phyloP scores from a whole-genome alignment of 2,329 filamentous ascomycete genomes.

The Penicillium rolfsii region DNA sequence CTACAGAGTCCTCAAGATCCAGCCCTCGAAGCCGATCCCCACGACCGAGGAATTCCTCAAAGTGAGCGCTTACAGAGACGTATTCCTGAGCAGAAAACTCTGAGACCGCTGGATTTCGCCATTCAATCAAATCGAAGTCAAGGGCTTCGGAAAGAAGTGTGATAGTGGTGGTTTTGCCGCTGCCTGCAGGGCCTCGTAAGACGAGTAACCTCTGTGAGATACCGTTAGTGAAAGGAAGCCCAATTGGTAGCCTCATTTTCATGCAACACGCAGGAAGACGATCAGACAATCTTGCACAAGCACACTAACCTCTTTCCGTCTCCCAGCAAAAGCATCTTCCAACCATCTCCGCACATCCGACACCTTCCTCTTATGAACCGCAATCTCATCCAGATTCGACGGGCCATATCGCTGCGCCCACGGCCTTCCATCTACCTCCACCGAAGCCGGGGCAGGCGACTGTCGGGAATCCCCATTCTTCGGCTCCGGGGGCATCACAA shows the following conservation, averaged over 20 bases:
- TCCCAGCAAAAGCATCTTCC: conserved; percentile 69
- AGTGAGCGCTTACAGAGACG: conserved; percentile 74
- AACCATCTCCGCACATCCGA: conserved; percentile 83
- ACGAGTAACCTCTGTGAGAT: conserved; percentile 70
- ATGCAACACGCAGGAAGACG: neutral
- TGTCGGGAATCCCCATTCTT: neutral
- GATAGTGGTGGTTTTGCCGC: conserved; percentile 89
- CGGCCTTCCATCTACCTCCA: conserved; percentile 62
- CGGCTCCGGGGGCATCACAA: conserved; percentile 28
- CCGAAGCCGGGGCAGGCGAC: conserved; percentile 15
- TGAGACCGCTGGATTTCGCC: conserved; percentile 78
- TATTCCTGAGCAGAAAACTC: conserved; percentile 64
- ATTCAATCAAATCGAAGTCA: conserved; percentile 78
- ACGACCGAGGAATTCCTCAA: conserved; percentile 87
- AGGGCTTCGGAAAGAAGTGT: conserved; percentile 77
- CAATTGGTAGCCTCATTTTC: neutral
- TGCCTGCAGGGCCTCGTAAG: conserved; percentile 86
- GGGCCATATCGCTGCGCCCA: conserved; percentile 90
- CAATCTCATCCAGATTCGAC: conserved; percentile 75
- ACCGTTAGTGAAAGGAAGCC: neutral
- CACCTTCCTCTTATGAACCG: conserved; percentile 94
- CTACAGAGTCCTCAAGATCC: conserved; percentile 46
- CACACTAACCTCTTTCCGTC: conserved; percentile 43
- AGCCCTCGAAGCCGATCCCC: conserved; percentile 79
- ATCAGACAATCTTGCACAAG: neutral